Conservation (phyloP, 2,329 filamentous ascomycete species). For the Botrytis byssoidea region DNA sequence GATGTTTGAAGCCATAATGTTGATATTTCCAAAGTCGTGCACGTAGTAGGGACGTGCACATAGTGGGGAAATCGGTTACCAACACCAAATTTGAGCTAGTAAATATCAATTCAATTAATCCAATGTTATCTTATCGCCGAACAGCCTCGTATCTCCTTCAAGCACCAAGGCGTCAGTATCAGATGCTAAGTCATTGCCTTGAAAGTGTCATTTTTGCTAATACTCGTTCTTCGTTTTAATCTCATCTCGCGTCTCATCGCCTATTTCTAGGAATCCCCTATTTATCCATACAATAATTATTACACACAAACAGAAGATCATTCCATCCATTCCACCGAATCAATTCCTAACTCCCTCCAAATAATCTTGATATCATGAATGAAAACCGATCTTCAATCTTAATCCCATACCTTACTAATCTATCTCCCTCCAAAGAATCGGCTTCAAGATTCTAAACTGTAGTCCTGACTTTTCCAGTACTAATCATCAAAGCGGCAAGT, state of each 20-base stretch:
- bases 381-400: background rate
- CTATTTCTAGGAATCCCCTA: background rate
- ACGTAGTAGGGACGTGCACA: too few species aligned
- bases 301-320: background rate
- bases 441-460: background rate
- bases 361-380: conserved; percentile 18
- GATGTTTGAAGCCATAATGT: too few species aligned
- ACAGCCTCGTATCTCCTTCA: background rate
- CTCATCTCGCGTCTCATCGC: background rate
- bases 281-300: conserved; percentile 9
- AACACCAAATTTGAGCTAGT: background rate
- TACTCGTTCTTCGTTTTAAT: background rate
- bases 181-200: background rate
- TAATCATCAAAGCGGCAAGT: conserved; percentile 60
- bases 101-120: background rate
- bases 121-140: background rate
- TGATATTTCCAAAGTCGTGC: too few species aligned
- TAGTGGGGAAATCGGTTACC: too few species aligned
- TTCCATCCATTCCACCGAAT: conserved; percentile 1
- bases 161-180: background rate
- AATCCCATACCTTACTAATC: background rate
- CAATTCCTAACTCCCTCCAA: conserved; percentile 9
- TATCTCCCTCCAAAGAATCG: background rate
- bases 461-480: background rate
- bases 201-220: too few species aligned